Evolutionary conservation across 2,329 filamentous ascomycete genomes (phyloP).

Genomic region (Stachybotrys chlorohalonatus): DNA sequence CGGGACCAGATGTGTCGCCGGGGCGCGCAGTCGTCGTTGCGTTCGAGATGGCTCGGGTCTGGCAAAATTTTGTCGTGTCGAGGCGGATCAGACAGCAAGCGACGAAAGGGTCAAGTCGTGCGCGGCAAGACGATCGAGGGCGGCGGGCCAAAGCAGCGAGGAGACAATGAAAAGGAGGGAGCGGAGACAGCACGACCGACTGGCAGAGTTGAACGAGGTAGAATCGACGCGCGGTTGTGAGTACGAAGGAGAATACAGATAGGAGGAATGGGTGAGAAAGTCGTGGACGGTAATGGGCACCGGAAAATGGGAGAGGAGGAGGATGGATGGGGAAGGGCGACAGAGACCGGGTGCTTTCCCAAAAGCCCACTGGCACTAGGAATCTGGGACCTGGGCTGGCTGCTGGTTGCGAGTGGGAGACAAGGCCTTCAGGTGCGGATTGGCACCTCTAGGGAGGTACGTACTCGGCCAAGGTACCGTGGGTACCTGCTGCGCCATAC

Average conservation of each 20-base stretch:
- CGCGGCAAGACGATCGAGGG: not conserved
- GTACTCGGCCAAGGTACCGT: not conserved
- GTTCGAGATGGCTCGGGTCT: not conserved
- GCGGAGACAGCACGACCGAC: not conserved
- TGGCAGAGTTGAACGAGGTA: not conserved
- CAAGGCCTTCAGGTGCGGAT: not conserved
- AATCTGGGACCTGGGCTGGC: not conserved
- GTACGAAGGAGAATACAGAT: slow-evolving; percentile 3
- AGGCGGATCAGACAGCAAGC: not conserved
- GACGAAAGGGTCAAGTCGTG: slow-evolving; percentile 1
- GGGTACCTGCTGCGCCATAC: not conserved
- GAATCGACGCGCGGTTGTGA: not conserved
- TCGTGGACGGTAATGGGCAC: slow-evolving; percentile 23
- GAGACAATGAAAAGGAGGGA: not conserved
- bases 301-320: slow-evolving; percentile 22
- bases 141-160: not conserved
- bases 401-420: not conserved
- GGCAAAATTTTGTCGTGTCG: slow-evolving; percentile 1
- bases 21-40: not conserved
- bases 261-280: slow-evolving; percentile 1
- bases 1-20: not conserved
- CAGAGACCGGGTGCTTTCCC: slow-evolving; percentile 16
- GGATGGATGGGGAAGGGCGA: slow-evolving; percentile 26
- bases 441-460: not conserved
- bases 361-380: not conserved